phyloP scores from a whole-genome alignment of 306 rosid genomes.

The Glycyrrhiza uralensis region DNA sequence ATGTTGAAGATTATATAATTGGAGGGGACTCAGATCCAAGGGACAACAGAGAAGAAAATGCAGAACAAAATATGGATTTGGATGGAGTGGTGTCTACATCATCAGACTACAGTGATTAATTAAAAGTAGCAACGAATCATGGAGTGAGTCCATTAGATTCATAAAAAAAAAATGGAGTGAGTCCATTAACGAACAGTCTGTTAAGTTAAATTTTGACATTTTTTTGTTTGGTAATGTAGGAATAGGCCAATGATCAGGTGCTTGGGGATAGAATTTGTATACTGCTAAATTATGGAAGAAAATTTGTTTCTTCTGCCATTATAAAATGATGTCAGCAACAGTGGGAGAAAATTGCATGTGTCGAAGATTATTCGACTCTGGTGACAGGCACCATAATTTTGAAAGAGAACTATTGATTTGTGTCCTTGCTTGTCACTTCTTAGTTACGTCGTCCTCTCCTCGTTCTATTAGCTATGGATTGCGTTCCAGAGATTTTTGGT shows the following conservation, averaged over 20 bases:
- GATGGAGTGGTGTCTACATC: slow-evolving; percentile 33
- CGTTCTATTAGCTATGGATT: no score
- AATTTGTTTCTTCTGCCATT: not conserved
- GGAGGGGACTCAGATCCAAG: slow-evolving; percentile 40
- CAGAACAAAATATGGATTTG: slow-evolving; percentile 24
- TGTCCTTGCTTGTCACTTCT: no score
- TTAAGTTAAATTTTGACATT: slow-evolving; percentile 6
- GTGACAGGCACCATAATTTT: no score
- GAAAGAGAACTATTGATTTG: no score
- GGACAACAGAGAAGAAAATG: slow-evolving; percentile 29
- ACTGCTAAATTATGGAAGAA: slow-evolving; percentile 13
- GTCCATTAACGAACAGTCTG: not conserved
- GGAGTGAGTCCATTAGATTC: slow-evolving; percentile 1
- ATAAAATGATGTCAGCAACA: not conserved
- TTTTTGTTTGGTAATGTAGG: slow-evolving; percentile 8
- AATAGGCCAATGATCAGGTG: slow-evolving; percentile 7
- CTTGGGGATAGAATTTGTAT: slow-evolving; percentile 10
- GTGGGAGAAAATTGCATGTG: slow-evolving; percentile 2
- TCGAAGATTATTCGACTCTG: not conserved
- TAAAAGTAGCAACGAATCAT: no score
- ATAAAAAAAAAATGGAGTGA: no score
- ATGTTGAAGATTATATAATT: slow-evolving; percentile 38
- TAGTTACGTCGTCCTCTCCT: no score
- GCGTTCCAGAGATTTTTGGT: no score
- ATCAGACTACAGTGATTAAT: slow-evolving; percentile 43